A percentile compares a stretch with the other conserved stretches of the same genome.
Conservation (phyloP, 2,329 filamentous ascomycete genomes). For the Monosporascus sp. region DNA sequence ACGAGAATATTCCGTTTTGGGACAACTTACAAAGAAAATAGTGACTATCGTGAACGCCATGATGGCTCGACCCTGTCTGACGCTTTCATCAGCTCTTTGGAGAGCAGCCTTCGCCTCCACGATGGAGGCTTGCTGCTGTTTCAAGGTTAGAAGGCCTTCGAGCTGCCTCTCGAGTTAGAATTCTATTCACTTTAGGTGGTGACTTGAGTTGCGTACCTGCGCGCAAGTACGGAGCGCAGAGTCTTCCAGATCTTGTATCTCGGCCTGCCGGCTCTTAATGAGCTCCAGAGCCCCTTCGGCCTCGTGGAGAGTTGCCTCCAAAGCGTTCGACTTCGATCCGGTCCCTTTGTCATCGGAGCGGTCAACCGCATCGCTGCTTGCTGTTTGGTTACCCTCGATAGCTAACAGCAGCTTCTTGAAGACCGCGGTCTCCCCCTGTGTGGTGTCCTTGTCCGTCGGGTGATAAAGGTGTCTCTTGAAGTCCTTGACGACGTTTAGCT, state of each 20-base stretch:
- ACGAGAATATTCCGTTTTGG: neutral
- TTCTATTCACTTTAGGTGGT: neutral
- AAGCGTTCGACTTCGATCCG: neutral
- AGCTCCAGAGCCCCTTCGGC: neutral
- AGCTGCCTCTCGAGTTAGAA: conserved; percentile 10
- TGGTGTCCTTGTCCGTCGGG: neutral
- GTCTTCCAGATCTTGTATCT: conserved; percentile 2
- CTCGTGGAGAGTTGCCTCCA: neutral
- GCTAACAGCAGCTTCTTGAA: conserved; percentile 1
- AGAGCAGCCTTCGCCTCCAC: conserved; percentile 28
- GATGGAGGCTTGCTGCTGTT: conserved; percentile 30
- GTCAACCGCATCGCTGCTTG: conserved; percentile 1
- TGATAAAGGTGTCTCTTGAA: conserved; percentile 5
- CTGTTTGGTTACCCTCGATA: neutral
- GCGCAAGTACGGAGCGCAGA: conserved; percentile 4
- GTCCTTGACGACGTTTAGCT: conserved; percentile 7
- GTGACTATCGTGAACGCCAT: conserved; percentile 30
- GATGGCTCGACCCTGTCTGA: conserved; percentile 26
- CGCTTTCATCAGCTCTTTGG: conserved; percentile 22
- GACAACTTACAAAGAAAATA: conserved; percentile 27
- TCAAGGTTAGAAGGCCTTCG: conserved; percentile 23
- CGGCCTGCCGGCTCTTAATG: neutral
- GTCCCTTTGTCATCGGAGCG: neutral
- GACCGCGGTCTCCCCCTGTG: neutral
- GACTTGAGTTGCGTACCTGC: conserved; percentile 14